A percentile compares a stretch with the other conserved stretches of the same genome.
phyloP scores from a whole-genome alignment of 257 asterid genomes.

The Fraxinus anomala region DNA sequence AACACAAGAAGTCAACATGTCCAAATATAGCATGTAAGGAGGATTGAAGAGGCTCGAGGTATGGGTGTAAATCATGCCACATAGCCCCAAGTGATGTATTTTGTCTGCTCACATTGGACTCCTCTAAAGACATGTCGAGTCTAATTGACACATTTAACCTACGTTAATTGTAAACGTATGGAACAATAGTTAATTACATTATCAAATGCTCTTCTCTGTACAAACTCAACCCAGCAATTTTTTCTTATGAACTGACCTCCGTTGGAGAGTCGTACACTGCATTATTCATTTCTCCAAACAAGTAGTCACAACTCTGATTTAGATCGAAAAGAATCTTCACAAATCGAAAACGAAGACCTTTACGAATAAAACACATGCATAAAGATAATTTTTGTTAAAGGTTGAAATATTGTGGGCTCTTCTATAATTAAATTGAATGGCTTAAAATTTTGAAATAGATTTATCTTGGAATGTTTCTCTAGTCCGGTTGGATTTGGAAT shows the following conservation, averaged over 20 bases:
- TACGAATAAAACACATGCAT: neutral
- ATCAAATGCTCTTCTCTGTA: no score
- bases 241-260: neutral
- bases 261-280: neutral
- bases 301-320: neutral
- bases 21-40: no score
- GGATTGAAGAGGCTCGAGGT: no score
- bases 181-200: no score
- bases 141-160: no score
- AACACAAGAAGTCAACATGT: no score
- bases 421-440: conserved; percentile 3
- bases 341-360: neutral
- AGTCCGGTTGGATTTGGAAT: conserved; percentile 4
- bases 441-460: neutral
- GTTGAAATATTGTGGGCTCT: neutral
- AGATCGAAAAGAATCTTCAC: neutral
- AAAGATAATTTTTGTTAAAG: neutral
- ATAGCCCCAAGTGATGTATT: no score
- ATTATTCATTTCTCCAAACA: neutral
- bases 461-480: neutral
- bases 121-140: no score
- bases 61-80: no score
- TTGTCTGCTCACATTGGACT: no score
- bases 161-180: no score
- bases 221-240: no score